Percentiles rank a stretch among this genome's conserved stretches.
phyloP scores from a whole-genome alignment of 1,284 basidiomycete species.

The Ceratobasidium sp. region DNA sequence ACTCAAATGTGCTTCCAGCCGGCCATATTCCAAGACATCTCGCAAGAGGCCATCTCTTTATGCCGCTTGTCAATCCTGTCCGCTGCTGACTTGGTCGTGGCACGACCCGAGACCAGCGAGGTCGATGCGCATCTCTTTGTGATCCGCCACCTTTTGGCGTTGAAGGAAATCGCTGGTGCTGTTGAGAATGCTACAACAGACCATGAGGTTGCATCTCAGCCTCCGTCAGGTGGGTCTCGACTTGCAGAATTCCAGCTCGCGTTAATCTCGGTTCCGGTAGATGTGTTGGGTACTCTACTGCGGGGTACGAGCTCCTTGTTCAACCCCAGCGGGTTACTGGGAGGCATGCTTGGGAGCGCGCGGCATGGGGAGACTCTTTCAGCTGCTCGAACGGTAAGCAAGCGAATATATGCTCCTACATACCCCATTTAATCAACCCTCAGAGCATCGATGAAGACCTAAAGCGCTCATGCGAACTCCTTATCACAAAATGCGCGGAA shows the following conservation, averaged over 20 bases:
- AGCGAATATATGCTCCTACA: constrained; percentile 23
- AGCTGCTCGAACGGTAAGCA: constrained; percentile 73
- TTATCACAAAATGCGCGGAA: constrained; percentile 75
- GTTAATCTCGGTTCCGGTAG: constrained; percentile 57
- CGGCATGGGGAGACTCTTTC: constrained; percentile 67
- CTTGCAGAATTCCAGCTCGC: neutral
- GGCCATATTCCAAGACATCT: constrained; percentile 92
- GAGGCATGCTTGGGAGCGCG: constrained; percentile 66
- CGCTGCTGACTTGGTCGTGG: constrained; percentile 67
- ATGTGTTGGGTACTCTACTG: constrained; percentile 79
- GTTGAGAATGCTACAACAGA: constrained; percentile 70
- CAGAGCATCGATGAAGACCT: constrained; percentile 86
- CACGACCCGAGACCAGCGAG: constrained; percentile 59
- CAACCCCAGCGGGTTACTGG: constrained; percentile 75
- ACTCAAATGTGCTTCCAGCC: constrained; percentile 63
- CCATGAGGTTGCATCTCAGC: constrained; percentile 61
- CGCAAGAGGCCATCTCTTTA: constrained; percentile 86
- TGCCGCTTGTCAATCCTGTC: constrained; percentile 82
- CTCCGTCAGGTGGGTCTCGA: constrained; percentile 17
- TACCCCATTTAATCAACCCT: constrained; percentile 31
- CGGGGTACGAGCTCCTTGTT: constrained; percentile 75
- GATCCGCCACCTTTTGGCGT: constrained; percentile 87
- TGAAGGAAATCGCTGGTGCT: constrained; percentile 88
- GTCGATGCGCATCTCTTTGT: constrained; percentile 86
- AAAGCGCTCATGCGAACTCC: constrained; percentile 82